phyloP scores from a whole-genome alignment of 148 eudicot genomes.

The Cornus controversa region DNA sequence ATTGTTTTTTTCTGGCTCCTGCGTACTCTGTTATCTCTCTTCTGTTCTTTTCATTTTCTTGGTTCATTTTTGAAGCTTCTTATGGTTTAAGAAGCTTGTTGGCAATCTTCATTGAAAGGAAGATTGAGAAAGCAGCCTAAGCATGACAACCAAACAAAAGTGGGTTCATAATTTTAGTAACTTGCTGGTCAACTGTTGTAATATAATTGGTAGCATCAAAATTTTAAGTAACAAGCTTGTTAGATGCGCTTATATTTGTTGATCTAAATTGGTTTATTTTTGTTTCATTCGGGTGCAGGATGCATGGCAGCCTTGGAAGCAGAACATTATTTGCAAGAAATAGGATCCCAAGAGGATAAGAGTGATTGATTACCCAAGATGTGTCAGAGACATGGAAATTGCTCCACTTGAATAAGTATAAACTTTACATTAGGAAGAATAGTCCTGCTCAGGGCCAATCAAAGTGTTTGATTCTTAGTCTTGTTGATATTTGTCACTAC shows the following conservation, averaged over 20 bases:
- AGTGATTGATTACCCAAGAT: conserved; percentile 43
- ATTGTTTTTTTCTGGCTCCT: background rate
- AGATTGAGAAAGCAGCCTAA: background rate
- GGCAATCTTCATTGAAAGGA: background rate
- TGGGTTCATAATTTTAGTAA: background rate
- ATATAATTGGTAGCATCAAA: background rate
- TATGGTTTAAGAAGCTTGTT: background rate
- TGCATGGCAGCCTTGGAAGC: conserved; percentile 92
- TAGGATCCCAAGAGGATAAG: conserved; percentile 71
- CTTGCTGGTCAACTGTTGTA: too few relatives aligned
- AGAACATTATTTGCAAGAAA: conserved; percentile 82
- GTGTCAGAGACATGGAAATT: background rate
- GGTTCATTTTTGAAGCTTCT: background rate
- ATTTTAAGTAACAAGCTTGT: background rate
- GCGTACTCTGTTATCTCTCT: too few relatives aligned
- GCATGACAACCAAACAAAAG: background rate
- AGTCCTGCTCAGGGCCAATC: background rate
- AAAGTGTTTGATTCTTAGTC: background rate
- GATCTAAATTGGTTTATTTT: background rate
- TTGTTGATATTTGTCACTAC: too few relatives aligned
- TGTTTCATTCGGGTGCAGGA: conserved; percentile 37
- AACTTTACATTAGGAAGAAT: background rate
- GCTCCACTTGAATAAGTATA: background rate
- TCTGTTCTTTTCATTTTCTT: too few relatives aligned
- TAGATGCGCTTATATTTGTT: background rate